A percentile compares a stretch with the other conserved stretches of the same genome.
phyloP scores from a whole-genome alignment of 1,284 basidiomycete genomes.

The Ustilago sp. region DNA sequence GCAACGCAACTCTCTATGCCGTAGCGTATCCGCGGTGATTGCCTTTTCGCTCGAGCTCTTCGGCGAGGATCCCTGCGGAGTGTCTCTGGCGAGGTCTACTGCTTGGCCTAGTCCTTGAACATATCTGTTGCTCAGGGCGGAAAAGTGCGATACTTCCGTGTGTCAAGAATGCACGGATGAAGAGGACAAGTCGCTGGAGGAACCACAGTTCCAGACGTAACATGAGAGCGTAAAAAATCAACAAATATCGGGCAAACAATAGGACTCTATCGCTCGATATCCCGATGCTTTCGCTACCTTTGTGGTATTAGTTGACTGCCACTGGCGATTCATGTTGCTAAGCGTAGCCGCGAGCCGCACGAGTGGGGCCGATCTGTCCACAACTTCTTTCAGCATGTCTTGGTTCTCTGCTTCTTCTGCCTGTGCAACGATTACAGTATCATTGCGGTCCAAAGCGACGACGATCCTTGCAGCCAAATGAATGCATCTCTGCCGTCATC shows the following conservation, averaged over 20 bases:
- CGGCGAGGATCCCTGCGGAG: slow-evolving; percentile 13
- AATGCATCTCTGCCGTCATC: slow-evolving; percentile 30
- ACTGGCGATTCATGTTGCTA: too few species aligned
- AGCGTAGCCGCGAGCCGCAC: not conserved
- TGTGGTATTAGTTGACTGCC: too few species aligned
- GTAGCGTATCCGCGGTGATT: too few species aligned
- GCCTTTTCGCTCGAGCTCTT: not conserved
- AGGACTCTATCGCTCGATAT: not conserved
- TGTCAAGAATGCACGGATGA: not conserved
- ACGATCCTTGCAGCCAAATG: slow-evolving; percentile 31
- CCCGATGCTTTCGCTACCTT: not conserved
- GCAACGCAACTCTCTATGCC: too few species aligned
- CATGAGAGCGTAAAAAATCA: not conserved
- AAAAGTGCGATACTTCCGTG: slow-evolving; percentile 6
- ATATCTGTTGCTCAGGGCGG: not conserved
- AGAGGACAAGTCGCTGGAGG: not conserved
- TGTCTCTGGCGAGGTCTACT: slow-evolving; percentile 3
- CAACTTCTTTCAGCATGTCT: slow-evolving; percentile 18
- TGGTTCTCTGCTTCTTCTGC: not conserved
- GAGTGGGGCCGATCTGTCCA: not conserved
- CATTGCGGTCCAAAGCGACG: slow-evolving; percentile 26
- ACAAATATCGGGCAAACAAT: not conserved
- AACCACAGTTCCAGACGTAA: not conserved
- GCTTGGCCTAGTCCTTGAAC: not conserved
- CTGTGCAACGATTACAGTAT: slow-evolving; percentile 2